These are phyloP conservation scores for Apiospora aurea DNA, from an alignment of 2,329 filamentous ascomycete genomes.

Conservation along the genomic window DNA sequence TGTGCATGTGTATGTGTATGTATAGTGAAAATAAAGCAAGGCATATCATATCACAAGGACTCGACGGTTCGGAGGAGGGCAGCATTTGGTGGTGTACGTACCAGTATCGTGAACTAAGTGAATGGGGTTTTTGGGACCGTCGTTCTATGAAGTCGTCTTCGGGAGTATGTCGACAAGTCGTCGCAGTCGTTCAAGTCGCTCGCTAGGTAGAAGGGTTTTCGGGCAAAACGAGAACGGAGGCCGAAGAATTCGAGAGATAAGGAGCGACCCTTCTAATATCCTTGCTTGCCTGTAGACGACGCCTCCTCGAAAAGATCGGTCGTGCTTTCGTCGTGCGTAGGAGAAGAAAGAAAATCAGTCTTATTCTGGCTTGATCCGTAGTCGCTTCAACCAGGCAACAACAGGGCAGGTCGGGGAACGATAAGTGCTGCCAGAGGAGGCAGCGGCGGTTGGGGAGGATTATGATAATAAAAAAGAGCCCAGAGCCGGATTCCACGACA, in stretches of 20 bases:
- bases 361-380: background rate
- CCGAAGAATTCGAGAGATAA: background rate
- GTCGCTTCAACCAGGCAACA: conserved; percentile 22
- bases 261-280: conserved; percentile 15
- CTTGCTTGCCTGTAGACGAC: background rate
- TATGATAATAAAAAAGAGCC: conserved; percentile 25
- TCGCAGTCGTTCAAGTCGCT: conserved; percentile 6
- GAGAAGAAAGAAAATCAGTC: background rate
- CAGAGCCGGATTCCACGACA: conserved; percentile 21
- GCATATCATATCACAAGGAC: background rate
- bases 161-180: background rate
- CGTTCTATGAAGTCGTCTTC: background rate
- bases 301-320: conserved; percentile 5
- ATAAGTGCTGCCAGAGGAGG: conserved; percentile 16
- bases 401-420: conserved; percentile 13
- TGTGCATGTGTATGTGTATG: too few species aligned
- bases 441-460: conserved; percentile 23
- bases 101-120: conserved; percentile 13
- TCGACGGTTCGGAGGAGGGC: background rate
- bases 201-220: background rate
- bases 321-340: conserved; percentile 11
- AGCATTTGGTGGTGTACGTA: conserved; percentile 10
- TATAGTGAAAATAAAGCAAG: conserved; percentile 9
- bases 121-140: background rate
- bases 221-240: background rate